Conservation (phyloP, 73 alveolate genomes). For the Paramecium pentaurelia region DNA sequence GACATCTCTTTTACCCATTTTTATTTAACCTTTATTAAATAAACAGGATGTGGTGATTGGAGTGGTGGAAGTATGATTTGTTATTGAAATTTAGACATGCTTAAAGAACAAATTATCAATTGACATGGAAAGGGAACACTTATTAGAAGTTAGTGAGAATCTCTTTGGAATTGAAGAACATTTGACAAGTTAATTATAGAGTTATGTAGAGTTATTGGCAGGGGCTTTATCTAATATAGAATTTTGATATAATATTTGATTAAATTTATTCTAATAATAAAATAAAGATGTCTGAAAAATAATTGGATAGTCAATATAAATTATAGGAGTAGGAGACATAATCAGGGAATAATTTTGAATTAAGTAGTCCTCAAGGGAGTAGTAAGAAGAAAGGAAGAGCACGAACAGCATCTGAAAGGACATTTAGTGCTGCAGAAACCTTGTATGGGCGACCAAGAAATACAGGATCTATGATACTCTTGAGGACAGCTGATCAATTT, state of each 20-base stretch:
- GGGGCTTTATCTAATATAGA: background rate
- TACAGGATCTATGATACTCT: background rate
- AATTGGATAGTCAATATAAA: background rate
- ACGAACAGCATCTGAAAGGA: background rate
- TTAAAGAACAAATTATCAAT: background rate
- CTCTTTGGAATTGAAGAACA: slow-evolving; percentile 54
- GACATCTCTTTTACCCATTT: slow-evolving; percentile 25
- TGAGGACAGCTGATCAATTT: slow-evolving; percentile 32
- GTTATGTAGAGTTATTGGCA: background rate
- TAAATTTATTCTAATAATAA: background rate
- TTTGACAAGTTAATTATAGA: background rate
- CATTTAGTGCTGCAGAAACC: background rate
- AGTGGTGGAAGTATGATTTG: background rate
- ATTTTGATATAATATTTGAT: background rate
- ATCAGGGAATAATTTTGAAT: background rate
- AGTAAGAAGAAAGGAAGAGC: background rate
- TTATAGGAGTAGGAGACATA: background rate
- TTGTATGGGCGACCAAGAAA: background rate
- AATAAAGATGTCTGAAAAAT: background rate
- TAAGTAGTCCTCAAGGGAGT: background rate
- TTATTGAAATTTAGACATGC: background rate
- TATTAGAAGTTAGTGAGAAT: slow-evolving; percentile 1
- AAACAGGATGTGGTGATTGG: background rate
- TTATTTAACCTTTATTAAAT: slow-evolving; percentile 42
- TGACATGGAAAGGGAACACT: background rate